These are phyloP conservation scores for Psilocybe azurescens DNA, from an alignment of 768 basidiomycete genomes.

Conservation along the genomic window DNA sequence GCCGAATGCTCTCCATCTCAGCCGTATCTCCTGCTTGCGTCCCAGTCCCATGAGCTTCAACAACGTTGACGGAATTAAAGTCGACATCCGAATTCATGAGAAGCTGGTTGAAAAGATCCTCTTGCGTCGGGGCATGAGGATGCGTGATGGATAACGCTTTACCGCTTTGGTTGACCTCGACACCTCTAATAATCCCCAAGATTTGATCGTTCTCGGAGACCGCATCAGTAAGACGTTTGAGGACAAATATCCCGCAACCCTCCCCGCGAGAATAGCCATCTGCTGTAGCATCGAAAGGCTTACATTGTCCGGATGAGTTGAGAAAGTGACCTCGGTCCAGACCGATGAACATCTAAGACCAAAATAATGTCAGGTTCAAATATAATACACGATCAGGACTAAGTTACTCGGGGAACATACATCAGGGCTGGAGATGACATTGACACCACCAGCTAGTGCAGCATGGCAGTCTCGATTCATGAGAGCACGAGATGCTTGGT, in stretches of 20 bases:
- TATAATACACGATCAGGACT: neutral
- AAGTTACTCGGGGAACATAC: conserved; percentile 42
- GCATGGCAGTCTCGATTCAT: conserved; percentile 67
- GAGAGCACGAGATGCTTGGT: conserved; percentile 72
- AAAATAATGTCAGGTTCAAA: neutral
- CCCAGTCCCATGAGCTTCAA: conserved; percentile 80
- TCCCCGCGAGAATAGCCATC: conserved; percentile 78
- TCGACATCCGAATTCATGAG: conserved; percentile 49
- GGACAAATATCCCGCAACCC: conserved; percentile 72
- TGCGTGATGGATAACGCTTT: conserved; percentile 72
- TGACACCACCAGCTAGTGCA: conserved; percentile 78
- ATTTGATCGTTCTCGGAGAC: conserved; percentile 69
- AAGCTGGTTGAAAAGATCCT: conserved; percentile 54
- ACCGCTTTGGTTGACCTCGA: conserved; percentile 78
- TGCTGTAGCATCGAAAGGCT: conserved; percentile 71
- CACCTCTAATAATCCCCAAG: conserved; percentile 68
- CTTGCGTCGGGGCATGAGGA: conserved; percentile 69
- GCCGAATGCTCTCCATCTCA: conserved; percentile 68
- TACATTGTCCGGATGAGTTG: conserved; percentile 69
- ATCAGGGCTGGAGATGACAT: conserved; percentile 71
- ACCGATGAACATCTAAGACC: conserved; percentile 66
- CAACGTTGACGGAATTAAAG: conserved; percentile 56
- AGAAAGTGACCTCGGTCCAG: conserved; percentile 74
- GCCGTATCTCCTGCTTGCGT: conserved; percentile 73
- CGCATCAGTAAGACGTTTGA: conserved; percentile 75